These are phyloP conservation scores for Syncephalastrum sp. DNA, from an alignment of 371 early-diverging fungal species.

Conservation along the genomic window DNA sequence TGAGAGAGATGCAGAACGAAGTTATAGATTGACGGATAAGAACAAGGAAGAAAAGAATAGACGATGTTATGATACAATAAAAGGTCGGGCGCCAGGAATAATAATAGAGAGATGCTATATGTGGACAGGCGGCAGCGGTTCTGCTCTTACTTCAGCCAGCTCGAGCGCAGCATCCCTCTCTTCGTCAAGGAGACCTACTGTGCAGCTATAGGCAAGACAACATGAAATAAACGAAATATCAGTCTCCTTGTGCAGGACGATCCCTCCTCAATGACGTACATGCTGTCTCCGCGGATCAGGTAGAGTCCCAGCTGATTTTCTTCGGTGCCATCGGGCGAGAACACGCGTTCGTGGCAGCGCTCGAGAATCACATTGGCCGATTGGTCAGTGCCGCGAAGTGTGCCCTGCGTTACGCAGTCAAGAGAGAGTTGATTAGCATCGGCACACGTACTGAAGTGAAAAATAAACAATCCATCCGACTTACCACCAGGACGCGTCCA, in stretches of 20 bases:
- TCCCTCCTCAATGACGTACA: constrained; percentile 45
- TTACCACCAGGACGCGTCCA: constrained; percentile 65
- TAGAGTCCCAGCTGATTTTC: constrained; percentile 72
- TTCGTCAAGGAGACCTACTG: constrained; percentile 48
- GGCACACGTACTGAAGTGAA: not conserved
- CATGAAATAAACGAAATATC: not conserved
- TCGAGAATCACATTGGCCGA: constrained; percentile 75
- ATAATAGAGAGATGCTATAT: constrained; percentile 11
- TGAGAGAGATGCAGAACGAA: not conserved
- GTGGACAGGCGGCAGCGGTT: constrained; percentile 30
- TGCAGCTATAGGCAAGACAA: constrained; percentile 23
- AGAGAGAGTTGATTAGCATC: not conserved
- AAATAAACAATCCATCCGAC: constrained; percentile 1
- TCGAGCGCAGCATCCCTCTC: constrained; percentile 47
- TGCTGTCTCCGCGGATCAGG: constrained; percentile 76
- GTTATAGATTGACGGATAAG: not conserved
- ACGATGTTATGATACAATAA: constrained; percentile 2
- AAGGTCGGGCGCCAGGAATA: not conserved
- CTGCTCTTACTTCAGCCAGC: constrained; percentile 42
- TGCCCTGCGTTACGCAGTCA: constrained; percentile 49
- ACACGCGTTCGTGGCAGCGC: constrained; percentile 75
- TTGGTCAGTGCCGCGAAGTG: constrained; percentile 78
- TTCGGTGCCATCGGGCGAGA: constrained; percentile 73
- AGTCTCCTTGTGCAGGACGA: too few species aligned
- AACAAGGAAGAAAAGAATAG: not conserved